Base-by-base conservation (phyloP, 768 basidiomycete species). In the Pleurotus sapidus region DNA sequence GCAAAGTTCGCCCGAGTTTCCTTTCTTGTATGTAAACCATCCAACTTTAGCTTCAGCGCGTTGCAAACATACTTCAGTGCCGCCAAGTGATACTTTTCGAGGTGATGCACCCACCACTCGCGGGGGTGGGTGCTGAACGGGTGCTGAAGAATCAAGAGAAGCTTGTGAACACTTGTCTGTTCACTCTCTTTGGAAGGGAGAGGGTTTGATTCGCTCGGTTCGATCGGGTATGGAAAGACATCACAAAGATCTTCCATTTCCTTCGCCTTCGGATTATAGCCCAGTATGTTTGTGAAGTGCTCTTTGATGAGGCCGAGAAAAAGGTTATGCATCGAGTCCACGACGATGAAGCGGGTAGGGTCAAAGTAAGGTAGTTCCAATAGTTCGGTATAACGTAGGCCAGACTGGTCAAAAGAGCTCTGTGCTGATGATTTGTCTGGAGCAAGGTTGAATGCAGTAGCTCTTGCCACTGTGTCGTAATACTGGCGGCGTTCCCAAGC, bases 331-430 rank as follows among this genome's bases (percentile, higher is more conserved):
- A 53, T 71, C 1, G 57, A 39, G 17, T 71, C 64, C 4, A 69
- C 49, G 1, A 63, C 58, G 0, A 60, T 3, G 15, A 61, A 63
- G 2, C 15, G 15, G 2, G 58, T 61, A 9, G 60, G 62, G 18
- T 67, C 54, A 68, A 68, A 70, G 59, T 70, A 69, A 0, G 67
- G 63, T 5, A 71, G 46, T 5, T 53, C 17, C 12, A 59, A 57
- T 2, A 67, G 57, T 14, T 68, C 46, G 25, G 58, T 59, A 23
- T 47, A 17, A 39, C 57, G n/a, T 47, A 47, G 11, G 14, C 68
- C 68, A 49, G 61, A 42, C 14, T 55, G 43, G 37, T 60, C 56
- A 56, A 70, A 9, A 37, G 57, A 20, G 61, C 60, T 47, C 61
- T 62, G 54, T 63, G 61, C 57, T 56, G 38, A 12, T 51, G 45